Base-by-base conservation (phyloP, 331 rosid species). In the Quercus phellos region DNA sequence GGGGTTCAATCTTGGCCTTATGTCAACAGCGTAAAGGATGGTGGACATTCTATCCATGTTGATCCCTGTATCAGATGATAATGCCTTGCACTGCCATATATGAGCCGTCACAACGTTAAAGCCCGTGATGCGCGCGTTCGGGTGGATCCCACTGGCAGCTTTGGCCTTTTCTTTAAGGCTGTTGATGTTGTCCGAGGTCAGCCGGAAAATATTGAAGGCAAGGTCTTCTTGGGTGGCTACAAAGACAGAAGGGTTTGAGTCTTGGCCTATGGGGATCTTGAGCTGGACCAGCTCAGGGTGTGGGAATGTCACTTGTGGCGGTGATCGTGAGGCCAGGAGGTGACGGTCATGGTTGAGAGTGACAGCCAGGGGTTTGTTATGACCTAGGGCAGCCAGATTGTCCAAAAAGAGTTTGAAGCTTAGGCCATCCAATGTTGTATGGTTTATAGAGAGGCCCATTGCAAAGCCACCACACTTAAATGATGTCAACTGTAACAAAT, bases 391-490 rank as follows among this genome's bases (percentile, higher is more conserved):
- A 3, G 94, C 98, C 4, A 93, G 85, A 75, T 89, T 93, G 38
- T 87, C 87, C 71, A 90, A 78, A 86, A 93, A 90, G 43, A 19
- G 70, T 78, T 68, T 84, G 87, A 93, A 81, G 90, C 96, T 83
- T 24, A 85, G 29, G 0, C 98, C 96, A 50, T 93, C 98, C 1
- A 90, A 73, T 54, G 87, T 75, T 34, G 80, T 59, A 14, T 93
- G 98, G 69, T 84, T 88, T 2, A 77, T 87, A 17, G 93, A 81
- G 58, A 93, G 1, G 2, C 93, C 98, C 55, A 90, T 84, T 46
- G 85, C 84, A 10, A 91, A 93, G 8, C 96, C 94, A 9, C 96
- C 96, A 53, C 96, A 89, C 38, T 87, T 84, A 71, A 91, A 91
- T 14, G 89, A 79, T 61, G 98, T 89, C 7, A 93, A n/a, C 97